Evolutionary conservation across 768 basidiomycete genomes (phyloP), one percentile per base, ranked within the genome.

Genomic region (Psilocybe cubensis): DNA sequence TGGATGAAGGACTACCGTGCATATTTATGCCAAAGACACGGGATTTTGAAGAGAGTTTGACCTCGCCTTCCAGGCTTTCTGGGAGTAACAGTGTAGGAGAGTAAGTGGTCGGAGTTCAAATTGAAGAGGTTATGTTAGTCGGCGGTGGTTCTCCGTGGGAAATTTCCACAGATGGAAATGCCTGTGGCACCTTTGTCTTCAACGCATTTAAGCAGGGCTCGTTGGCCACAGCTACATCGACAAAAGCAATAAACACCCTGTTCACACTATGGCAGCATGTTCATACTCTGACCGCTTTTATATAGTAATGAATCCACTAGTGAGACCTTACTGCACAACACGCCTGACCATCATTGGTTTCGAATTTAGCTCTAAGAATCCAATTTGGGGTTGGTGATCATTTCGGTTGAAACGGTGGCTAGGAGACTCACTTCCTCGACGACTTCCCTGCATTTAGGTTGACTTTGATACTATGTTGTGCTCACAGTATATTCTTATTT

Each of bases 101-200:
- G 72, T 72, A 70, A 74, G 73, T 67, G 64, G 71, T 33, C 78
- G 78, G 78, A 80, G 78, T 79, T 72, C 71, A 71, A 80, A 73
- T 70, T 69, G 53, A 35, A 65, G 64, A 74, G 70, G 72, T 75
- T 73, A 74, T 75, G 72, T 76, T 76, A 75, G 72, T 72, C 71
- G 73, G 74, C 58, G 66, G 69, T 65, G 72, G 69, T 76, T 76
- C 76, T 71, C 64, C 78, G 79, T 80, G 79, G 74, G 76, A 76
- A 76, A 65, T 67, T 75, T 62, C 75, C 65, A 62, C 64, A 71
- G 70, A 69, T 63, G 58, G 68, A 45, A 69, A 65, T n/a, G 43
- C 52, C 50, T 62, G 62, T 67, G 68, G 63, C 66, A 63, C 64
- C 60, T 59, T 63, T 63, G 68, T 66, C 54, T 56, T 59, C 46